Base-by-base conservation (phyloP, 768 basidiomycete species). In the Kwoniella europaea region DNA sequence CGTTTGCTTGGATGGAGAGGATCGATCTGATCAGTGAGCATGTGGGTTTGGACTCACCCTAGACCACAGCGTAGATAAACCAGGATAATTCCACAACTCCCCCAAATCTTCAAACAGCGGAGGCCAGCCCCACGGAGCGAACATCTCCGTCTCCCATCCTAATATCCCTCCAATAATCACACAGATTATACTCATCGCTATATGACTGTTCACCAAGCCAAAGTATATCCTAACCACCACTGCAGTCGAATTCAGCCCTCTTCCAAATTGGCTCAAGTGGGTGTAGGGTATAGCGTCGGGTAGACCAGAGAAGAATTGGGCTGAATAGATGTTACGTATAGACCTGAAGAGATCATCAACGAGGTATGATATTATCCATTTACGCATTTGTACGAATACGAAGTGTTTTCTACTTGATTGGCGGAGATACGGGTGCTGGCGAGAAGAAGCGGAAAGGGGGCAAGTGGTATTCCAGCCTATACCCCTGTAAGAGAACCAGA, bases 121-220 rank as follows among this genome's bases (percentile, higher is more conserved):
- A 9, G 79, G 74, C 69, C 71, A 78, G 5, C 79, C 79, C 73
- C 74, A 80, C 15, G 76, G 77, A 46, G 58, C 69, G 63, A 69
- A 80, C 62, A 74, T 59, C 58, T 80, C 76, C 1, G 73, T 73
- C 57, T 78, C 73, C 73, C 74, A 75, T 5, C 74, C 75, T 44
- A 78, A n/a, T 0, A 72, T 13, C 1, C 79, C 76, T 16, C 79
- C 79, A 55, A 62, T 35, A 0, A 59, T 50, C 27, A 71, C 62
- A 18, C 41, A 43, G 4, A 18, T 20, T 4, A 9, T 53, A n/a
- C 42, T 43, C 20, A 10, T 15, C 12, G 46, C 13, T 50, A 50
- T 35, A 35, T 35, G 35, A 35, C 35, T 18, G 18, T 50, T 56
- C 5, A 74, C 63, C 18, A 73, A 35, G 1, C 63, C 41, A 44